Evolutionary conservation across 1,284 basidiomycete genomes (phyloP).

Genomic region (Entoloma clypeatum): DNA sequence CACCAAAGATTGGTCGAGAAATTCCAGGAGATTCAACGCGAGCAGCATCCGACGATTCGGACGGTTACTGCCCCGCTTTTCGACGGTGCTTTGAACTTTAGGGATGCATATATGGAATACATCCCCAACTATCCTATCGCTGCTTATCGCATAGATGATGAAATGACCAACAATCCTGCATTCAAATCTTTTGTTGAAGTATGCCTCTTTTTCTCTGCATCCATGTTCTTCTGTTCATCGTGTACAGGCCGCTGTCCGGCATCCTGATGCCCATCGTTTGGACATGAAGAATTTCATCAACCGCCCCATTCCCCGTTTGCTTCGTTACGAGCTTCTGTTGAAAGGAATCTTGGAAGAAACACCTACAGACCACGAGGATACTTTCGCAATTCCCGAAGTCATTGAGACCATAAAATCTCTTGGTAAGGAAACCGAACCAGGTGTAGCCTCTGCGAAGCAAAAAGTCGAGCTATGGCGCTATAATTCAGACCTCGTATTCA

Average conservation of each 20-base stretch:
- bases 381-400: slow-evolving; percentile 74
- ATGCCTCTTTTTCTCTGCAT: slow-evolving; percentile 22
- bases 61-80: slow-evolving; percentile 85
- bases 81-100: slow-evolving; percentile 88
- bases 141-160: slow-evolving; percentile 86
- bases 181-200: slow-evolving; percentile 88
- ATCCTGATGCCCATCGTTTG: slow-evolving; percentile 71
- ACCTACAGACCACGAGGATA: slow-evolving; percentile 72
- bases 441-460: slow-evolving; percentile 77
- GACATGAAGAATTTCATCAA: slow-evolving; percentile 89
- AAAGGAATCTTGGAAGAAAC: slow-evolving; percentile 76
- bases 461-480: slow-evolving; percentile 87
- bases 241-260: slow-evolving; percentile 64
- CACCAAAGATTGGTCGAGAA: slow-evolving; percentile 75
- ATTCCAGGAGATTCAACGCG: slow-evolving; percentile 83
- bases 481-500: slow-evolving; percentile 76
- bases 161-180: slow-evolving; percentile 72
- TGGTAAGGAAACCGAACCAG: slow-evolving; percentile 81
- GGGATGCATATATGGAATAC: slow-evolving; percentile 90
- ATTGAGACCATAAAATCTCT: slow-evolving; percentile 83
- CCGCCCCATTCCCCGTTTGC: slow-evolving; percentile 82
- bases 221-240: slow-evolving; percentile 7
- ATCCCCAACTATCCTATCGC: slow-evolving; percentile 94
- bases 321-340: slow-evolving; percentile 86
- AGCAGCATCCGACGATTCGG: slow-evolving; percentile 83